phyloP scores from a whole-genome alignment of 306 rosid genomes.

The Vigna reflexopilosa region DNA sequence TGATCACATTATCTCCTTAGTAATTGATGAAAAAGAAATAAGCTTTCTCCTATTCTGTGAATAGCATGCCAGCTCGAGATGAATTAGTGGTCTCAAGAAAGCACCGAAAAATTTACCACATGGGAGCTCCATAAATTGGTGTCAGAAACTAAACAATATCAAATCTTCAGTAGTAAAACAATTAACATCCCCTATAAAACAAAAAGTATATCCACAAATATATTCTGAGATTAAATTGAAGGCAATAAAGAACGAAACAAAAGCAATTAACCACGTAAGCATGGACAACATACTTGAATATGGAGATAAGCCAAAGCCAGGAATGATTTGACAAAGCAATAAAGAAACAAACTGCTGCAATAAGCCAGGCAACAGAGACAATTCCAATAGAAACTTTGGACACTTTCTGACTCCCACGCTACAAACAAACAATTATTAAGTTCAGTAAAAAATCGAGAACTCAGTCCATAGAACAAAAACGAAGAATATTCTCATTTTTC shows the following conservation, averaged over 20 bases:
- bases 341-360: slow-evolving; percentile 88
- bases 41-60: background rate
- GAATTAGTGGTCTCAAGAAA: slow-evolving; percentile 14
- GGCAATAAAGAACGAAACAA: background rate
- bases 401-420: slow-evolving; percentile 87
- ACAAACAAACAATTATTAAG: slow-evolving; percentile 33
- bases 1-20: background rate
- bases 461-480: slow-evolving; percentile 7
- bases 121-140: slow-evolving; percentile 2
- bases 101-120: background rate
- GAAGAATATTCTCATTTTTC: background rate
- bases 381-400: slow-evolving; percentile 71
- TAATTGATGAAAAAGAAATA: slow-evolving; percentile 13
- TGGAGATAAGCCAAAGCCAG: slow-evolving; percentile 88
- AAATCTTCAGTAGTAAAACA: slow-evolving; percentile 22
- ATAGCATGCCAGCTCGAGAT: slow-evolving; percentile 19
- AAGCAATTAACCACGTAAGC: slow-evolving; percentile 17
- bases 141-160: slow-evolving; percentile 10
- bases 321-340: slow-evolving; percentile 75
- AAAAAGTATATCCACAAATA: background rate
- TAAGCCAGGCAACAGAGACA: slow-evolving; percentile 66
- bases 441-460: slow-evolving; percentile 23
- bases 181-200: background rate
- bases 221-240: slow-evolving; percentile 14
- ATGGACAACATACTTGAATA: slow-evolving; percentile 71